Evolutionary conservation across 148 eudicot species (phyloP).

Genomic region (Dysphania ambrosioides): DNA sequence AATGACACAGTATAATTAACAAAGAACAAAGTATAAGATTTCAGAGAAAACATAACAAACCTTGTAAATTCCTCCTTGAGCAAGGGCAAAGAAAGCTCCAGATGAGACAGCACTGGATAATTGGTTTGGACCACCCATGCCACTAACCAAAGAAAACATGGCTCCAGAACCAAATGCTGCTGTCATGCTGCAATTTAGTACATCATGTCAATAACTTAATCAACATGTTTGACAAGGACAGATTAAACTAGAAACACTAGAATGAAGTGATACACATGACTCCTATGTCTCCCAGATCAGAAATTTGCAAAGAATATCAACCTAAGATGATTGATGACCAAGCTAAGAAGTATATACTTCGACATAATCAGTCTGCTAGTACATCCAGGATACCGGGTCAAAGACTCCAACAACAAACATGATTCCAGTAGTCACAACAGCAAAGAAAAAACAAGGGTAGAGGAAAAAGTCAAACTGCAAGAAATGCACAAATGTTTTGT

Average conservation of each 20-base stretch:
- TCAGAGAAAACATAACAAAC: constrained; percentile 30
- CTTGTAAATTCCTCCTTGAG: constrained; percentile 91
- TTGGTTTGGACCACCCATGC: constrained; percentile 89
- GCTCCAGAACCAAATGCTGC: constrained; percentile 98
- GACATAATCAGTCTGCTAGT: not conserved
- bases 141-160: constrained; percentile 84
- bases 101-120: constrained; percentile 59
- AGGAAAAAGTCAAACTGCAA: not conserved
- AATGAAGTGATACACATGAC: not conserved
- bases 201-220: not conserved
- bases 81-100: constrained; percentile 83
- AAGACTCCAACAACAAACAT: not conserved
- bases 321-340: not conserved
- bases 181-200: constrained; percentile 62
- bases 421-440: not conserved
- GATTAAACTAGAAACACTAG: not conserved
- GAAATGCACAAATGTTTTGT: not conserved
- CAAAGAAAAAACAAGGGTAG: not conserved
- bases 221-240: not conserved
- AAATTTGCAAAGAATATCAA: too few species aligned
- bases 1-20: too few species aligned
- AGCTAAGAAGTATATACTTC: not conserved
- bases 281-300: not conserved
- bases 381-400: not conserved
- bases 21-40: too few species aligned